Base-by-base conservation (phyloP, 2,329 filamentous ascomycete species). In the Trichoderma lentiforme region DNA sequence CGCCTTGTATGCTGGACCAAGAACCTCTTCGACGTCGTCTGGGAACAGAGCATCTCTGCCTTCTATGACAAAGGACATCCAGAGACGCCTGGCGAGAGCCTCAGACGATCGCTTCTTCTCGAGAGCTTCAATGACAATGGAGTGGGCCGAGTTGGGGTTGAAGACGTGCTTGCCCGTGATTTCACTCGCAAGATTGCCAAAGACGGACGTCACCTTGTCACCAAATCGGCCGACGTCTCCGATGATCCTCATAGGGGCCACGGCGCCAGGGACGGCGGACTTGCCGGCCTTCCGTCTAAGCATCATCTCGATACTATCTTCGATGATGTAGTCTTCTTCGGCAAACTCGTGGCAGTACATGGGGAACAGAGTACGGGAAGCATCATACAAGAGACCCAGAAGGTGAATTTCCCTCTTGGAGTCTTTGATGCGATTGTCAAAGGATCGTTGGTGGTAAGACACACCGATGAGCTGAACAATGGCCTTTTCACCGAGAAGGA, bases 51-150 rank as follows among this genome's bases (percentile, higher is more conserved):
- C 85, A 53, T 98, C 93, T 72, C 91, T 91, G 76, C 94, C 94
- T 81, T 98, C 95, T 4, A 96, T 90, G 1, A 97, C 96, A 79
- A 98, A 97, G 1, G 95, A 98, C 93, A 98, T 97, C 96, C 96
- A 98, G 74, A 98, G 91, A 78, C 96, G 92, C 76, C 90, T 92
- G n/a, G 93, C 95, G 72, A 98, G 84, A n/a, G 96, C 96, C 80
- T 98, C 95, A 0, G 94, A 93, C 7, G 94, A 93, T 73, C 88
- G 87, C 57, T 89, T 90, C 83, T 94, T 95, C 81, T 98, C 95
- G 36, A 98, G 86, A 9, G 95, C 96, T 79, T 97, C 90, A 14
- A 97, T 86, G 6, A 98, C 94, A 63, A 98, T 90, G 0, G 94
- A 96, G 80, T 98, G 95, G 1, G 95, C 91, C 6, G 94, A 93